Evolutionary conservation across 148 eudicot genomes (phyloP), one percentile per base, ranked within the genome.

Genomic region (Fagopyrum tataricum): DNA sequence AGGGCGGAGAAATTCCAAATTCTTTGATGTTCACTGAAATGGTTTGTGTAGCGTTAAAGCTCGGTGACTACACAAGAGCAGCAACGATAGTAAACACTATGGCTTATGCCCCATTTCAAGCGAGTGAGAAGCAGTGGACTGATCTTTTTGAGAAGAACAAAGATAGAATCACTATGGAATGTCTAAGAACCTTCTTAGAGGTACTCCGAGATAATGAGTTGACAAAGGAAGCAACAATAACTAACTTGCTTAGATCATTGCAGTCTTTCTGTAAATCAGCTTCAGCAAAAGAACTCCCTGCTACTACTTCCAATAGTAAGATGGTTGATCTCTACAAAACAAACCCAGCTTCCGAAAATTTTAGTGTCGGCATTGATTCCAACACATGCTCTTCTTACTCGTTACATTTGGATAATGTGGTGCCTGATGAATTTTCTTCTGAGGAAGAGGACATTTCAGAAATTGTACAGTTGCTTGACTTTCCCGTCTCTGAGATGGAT

Each of bases 71-170:
- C 62, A 82, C 82, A 70, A 79, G 81, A 83, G 93, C 84, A 17
- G 75, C 79, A 20, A 52, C 70, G 55, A 81, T 90, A 67, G 53
- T 85, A 72, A 84, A 82, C 21, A 59, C 86, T 37, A 85, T 91
- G 90, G 89, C 86, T 39, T 75, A 82, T 78, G 98, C 96, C 74
- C 93, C 97, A n/a, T 91, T 86, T 77, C 90, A 80, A 82, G 78
- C 91, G 21, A 80, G 80, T 44, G 81, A 79, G 77, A 81, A 85
- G 75, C 87, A 87, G 42, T 95, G 98, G 98, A 83, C 44, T 47
- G 79, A 71, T 43, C 77, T 90, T 67, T 84, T 95, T 72, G 86
- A 90, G 78, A 79, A 69, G 75, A 88, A 91, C 75, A 78, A 67
- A 66, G 89, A 82, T 75, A 82, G 91, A 74, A 80, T 91, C 24